These are phyloP conservation scores for Morella rubra DNA, from an alignment of 306 rosid species.

Conservation along the genomic window DNA sequence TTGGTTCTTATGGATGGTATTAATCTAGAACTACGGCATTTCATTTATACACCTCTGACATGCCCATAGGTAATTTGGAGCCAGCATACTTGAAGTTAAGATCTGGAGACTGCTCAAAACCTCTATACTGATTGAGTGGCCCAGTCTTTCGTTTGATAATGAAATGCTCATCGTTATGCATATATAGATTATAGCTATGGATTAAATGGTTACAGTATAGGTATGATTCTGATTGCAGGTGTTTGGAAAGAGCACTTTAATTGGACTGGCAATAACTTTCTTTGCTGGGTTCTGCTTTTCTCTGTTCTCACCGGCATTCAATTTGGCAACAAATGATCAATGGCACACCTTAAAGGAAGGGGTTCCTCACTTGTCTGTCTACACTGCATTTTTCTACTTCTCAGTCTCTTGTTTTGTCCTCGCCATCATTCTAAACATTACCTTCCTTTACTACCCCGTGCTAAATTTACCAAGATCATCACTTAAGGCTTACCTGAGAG, in stretches of 20 bases:
- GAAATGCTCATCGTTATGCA: neutral
- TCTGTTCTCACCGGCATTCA: constrained; percentile 89
- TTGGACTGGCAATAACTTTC: constrained; percentile 72
- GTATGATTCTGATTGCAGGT: constrained; percentile 46
- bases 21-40: neutral
- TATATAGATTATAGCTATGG: neutral
- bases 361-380: constrained; percentile 80
- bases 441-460: constrained; percentile 72
- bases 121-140: neutral
- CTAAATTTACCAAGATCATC: constrained; percentile 74
- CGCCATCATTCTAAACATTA: constrained; percentile 66
- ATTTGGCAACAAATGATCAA: constrained; percentile 91
- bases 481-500: constrained; percentile 64
- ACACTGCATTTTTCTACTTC: constrained; percentile 84
- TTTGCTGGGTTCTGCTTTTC: constrained; percentile 85
- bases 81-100: neutral
- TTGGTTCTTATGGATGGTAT: too few relatives aligned
- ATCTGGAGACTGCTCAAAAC: constrained; percentile 7
- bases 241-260: constrained; percentile 62
- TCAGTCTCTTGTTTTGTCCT: constrained; percentile 70
- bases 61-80: neutral
- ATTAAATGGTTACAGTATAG: neutral
- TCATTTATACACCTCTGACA: neutral
- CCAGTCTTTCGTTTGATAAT: neutral
- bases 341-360: constrained; percentile 71